Conservation (phyloP, 148 eudicot genomes). For the Chenopodium formosanum region DNA sequence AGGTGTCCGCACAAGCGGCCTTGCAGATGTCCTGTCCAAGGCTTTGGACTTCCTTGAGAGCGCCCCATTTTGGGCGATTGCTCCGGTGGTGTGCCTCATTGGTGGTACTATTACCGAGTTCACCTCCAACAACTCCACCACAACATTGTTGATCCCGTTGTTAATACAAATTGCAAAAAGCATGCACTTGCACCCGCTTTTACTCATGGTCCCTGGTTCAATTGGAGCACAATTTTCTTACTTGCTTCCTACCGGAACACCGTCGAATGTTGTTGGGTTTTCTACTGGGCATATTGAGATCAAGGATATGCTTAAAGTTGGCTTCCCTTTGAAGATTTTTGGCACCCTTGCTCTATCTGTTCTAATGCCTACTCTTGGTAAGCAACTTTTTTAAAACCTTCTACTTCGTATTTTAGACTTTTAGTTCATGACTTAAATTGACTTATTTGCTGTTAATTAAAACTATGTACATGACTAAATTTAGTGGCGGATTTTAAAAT, state of each 20-base stretch:
- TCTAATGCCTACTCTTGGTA: constrained; percentile 91
- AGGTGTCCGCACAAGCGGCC: constrained; percentile 83
- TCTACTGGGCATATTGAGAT: constrained; percentile 73
- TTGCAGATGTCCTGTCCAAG: constrained; percentile 60
- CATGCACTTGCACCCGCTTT: constrained; percentile 67
- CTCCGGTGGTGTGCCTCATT: constrained; percentile 63
- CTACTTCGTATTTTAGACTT: not conserved
- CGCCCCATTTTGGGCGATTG: constrained; percentile 70
- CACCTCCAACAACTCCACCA: constrained; percentile 82
- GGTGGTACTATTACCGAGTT: constrained; percentile 70
- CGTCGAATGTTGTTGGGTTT: constrained; percentile 84
- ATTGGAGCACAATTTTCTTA: constrained; percentile 80
- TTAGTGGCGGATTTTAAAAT: no score
- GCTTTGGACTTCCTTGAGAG: constrained; percentile 51
- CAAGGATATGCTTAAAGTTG: constrained; percentile 66
- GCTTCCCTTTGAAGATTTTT: constrained; percentile 59
- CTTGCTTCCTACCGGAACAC: constrained; percentile 78
- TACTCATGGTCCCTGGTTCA: constrained; percentile 81
- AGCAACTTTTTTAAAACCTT: not conserved
- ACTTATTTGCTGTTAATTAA: no score
- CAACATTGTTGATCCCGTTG: constrained; percentile 67
- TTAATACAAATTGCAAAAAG: constrained; percentile 67
- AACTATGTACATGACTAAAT: no score
- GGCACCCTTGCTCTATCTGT: constrained; percentile 48
- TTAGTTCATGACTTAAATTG: not conserved